These are phyloP conservation scores for Fraxinus nigra DNA, from an alignment of 305 asterid genomes.

Conservation along the genomic window DNA sequence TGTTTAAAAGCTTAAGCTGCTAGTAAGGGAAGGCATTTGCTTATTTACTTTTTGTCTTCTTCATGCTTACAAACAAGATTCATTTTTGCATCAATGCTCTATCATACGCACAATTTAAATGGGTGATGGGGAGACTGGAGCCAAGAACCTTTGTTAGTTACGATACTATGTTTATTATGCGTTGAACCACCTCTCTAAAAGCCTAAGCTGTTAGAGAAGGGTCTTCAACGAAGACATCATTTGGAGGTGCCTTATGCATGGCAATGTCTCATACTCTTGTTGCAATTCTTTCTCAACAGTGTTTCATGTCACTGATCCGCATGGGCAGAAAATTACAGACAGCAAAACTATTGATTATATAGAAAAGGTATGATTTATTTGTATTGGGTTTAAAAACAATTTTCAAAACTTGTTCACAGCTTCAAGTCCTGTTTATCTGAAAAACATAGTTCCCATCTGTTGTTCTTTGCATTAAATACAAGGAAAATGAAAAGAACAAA, in stretches of 20 bases:
- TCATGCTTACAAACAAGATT: background rate
- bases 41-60: background rate
- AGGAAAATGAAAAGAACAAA: background rate
- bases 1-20: background rate
- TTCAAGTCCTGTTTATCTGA: background rate
- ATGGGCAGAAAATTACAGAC: slow-evolving; percentile 77
- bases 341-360: slow-evolving; percentile 64
- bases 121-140: background rate
- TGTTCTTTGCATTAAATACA: background rate
- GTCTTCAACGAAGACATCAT: background rate
- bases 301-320: slow-evolving; percentile 91
- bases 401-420: background rate
- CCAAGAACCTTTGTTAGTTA: background rate
- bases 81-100: background rate
- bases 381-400: background rate
- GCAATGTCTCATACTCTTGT: background rate
- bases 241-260: background rate
- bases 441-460: background rate
- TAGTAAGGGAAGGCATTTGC: background rate
- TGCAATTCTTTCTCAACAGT: slow-evolving; percentile 49
- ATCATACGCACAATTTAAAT: background rate
- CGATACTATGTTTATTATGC: background rate
- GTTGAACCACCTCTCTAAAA: background rate
- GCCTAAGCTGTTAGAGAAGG: background rate
- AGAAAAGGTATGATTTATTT: slow-evolving; percentile 58